Percentiles rank a stretch among this genome's conserved stretches.
Conservation (phyloP, 371 early-diverging fungal genomes). For the Funneliformis caledonium region DNA sequence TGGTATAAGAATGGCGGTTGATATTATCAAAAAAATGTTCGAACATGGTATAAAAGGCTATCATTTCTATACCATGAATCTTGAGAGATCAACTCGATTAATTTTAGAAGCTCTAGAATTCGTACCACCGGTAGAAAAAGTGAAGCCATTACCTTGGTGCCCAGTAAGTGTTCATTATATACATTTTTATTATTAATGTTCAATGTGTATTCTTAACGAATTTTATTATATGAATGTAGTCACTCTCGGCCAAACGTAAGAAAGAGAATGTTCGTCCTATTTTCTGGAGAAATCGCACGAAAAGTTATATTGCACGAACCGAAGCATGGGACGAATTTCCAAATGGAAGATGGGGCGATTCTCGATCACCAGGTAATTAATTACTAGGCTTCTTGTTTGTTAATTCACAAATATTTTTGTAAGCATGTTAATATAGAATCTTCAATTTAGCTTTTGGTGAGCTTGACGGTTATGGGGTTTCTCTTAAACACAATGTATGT, state of each 20-base stretch:
- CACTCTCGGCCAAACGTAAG: conserved; percentile 71
- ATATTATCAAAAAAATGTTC: conserved; percentile 74
- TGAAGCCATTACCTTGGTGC: conserved; percentile 92
- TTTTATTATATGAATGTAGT: conserved; percentile 13
- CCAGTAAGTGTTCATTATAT: conserved; percentile 59
- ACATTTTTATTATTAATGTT: neutral
- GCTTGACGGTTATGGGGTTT: conserved; percentile 87
- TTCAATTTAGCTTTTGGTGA: conserved; percentile 82
- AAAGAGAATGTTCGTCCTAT: conserved; percentile 96
- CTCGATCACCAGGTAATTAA: conserved; percentile 71
- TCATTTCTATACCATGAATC: conserved; percentile 85
- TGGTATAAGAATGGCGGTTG: conserved; percentile 75
- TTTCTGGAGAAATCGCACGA: conserved; percentile 95
- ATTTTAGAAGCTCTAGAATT: conserved; percentile 79
- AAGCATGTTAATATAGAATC: neutral
- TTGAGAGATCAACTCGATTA: conserved; percentile 77
- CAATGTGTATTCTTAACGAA: neutral
- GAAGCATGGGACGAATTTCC: conserved; percentile 98
- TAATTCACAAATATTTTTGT: neutral
- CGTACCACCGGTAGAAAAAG: conserved; percentile 76
- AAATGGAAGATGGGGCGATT: conserved; percentile 98
- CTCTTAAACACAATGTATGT: conserved; percentile 69
- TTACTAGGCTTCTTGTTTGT: neutral
- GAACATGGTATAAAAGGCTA: conserved; percentile 66
- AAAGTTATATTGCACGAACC: conserved; percentile 91